Evolutionary conservation across 2,329 filamentous ascomycete genomes (phyloP).

Genomic region (Fusarium xyrophilum): DNA sequence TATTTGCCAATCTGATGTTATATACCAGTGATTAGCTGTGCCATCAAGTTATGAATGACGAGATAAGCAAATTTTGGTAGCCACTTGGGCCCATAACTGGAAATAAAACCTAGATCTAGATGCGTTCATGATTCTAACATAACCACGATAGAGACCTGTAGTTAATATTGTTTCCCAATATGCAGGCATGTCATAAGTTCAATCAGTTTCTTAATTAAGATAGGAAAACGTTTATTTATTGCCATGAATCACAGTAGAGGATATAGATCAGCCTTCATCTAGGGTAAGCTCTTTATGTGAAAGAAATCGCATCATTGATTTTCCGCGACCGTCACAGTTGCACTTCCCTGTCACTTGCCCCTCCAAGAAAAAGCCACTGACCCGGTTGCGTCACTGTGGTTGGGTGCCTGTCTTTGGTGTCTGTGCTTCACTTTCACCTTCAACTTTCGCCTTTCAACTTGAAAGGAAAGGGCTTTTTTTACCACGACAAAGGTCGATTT

Average conservation of each 20-base stretch:
- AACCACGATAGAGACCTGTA: too few relatives aligned
- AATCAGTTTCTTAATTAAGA: fast-evolving
- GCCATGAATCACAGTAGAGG: neutral
- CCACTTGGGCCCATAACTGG: neutral
- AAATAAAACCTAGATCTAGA: too few relatives aligned
- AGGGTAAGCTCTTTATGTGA: slow-evolving; percentile 7
- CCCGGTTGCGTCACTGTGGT: slow-evolving; percentile 45
- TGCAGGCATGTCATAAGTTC: neutral
- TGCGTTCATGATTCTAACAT: neutral
- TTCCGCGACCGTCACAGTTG: slow-evolving; percentile 22
- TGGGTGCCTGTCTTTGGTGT: slow-evolving; percentile 42
- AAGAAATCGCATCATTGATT: slow-evolving; percentile 34
- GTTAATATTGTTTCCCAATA: neutral
- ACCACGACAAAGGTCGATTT: neutral
- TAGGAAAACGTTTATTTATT: neutral
- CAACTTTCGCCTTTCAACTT: slow-evolving; percentile 18
- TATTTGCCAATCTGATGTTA: fast-evolving
- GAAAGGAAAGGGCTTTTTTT: slow-evolving; percentile 3
- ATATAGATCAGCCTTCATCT: neutral
- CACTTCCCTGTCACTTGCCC: slow-evolving; percentile 19
- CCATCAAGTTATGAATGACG: too few relatives aligned
- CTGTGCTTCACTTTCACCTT: slow-evolving; percentile 37
- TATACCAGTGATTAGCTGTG: neutral
- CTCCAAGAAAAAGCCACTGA: slow-evolving; percentile 22
- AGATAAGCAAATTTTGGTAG: neutral